phyloP scores from a whole-genome alignment of 768 basidiomycete species.

The Boletellus emodensis region DNA sequence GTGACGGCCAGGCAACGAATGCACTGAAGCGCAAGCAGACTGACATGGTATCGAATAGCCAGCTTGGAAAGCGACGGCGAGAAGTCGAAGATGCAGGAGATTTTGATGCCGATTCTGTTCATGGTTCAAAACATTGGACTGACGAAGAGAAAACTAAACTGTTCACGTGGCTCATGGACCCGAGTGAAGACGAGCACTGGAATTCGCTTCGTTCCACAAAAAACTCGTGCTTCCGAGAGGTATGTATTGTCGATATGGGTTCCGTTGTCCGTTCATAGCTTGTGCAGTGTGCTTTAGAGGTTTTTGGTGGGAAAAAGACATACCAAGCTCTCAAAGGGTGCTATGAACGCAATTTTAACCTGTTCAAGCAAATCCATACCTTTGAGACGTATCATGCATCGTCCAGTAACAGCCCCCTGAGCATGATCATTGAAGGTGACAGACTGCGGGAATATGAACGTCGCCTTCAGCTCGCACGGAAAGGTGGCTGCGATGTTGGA shows the following conservation, averaged over 20 bases:
- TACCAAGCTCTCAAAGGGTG: slow-evolving; percentile 83
- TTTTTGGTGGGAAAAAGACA: slow-evolving; percentile 74
- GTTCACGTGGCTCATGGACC: slow-evolving; percentile 76
- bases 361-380: slow-evolving; percentile 78
- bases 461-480: slow-evolving; percentile 62
- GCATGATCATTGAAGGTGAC: slow-evolving; percentile 52
- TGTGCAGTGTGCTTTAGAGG: slow-evolving; percentile 60
- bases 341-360: slow-evolving; percentile 80
- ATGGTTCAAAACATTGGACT: slow-evolving; percentile 81
- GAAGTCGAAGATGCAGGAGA: slow-evolving; percentile 28
- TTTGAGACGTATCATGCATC: slow-evolving; percentile 50
- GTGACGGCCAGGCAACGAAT: slow-evolving; percentile 21
- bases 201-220: slow-evolving; percentile 73
- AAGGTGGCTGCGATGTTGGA: slow-evolving; percentile 64
- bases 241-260: slow-evolving; percentile 22
- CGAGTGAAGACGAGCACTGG: slow-evolving; percentile 72
- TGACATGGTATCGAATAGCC: slow-evolving; percentile 30
- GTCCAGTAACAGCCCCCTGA: slow-evolving; percentile 37
- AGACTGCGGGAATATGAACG: slow-evolving; percentile 69
- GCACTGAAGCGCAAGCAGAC: slow-evolving; percentile 45
- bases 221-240: slow-evolving; percentile 80
- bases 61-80: slow-evolving; percentile 29
- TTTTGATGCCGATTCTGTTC: slow-evolving; percentile 36
- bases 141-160: slow-evolving; percentile 78
- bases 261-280: slow-evolving; percentile 1